phyloP scores from a whole-genome alignment of 2,329 filamentous ascomycete species.

The Aspergillus piperis region DNA sequence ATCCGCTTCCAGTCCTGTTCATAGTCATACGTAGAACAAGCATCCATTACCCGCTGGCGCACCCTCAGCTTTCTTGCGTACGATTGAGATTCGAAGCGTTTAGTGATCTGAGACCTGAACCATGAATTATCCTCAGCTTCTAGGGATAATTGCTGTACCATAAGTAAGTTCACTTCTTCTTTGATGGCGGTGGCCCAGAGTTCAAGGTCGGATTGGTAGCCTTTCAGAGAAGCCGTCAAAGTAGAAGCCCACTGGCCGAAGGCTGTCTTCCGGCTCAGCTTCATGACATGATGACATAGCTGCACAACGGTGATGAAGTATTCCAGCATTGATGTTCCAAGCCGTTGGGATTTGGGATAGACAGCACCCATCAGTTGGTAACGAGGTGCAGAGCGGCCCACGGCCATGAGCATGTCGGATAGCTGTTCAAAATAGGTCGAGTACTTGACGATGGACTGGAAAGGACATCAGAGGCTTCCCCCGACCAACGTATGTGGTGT shows the following conservation, averaged over 20 bases:
- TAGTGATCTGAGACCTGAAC: not conserved
- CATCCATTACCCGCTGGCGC: too few relatives aligned
- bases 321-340: not conserved
- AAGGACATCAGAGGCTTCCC: too few relatives aligned
- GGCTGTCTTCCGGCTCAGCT: not conserved
- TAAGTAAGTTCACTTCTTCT: not conserved
- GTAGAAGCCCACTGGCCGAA: not conserved
- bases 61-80: not conserved
- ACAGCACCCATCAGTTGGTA: constrained; percentile 1
- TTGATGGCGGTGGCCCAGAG: not conserved
- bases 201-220: not conserved
- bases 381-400: not conserved
- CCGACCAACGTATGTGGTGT: too few relatives aligned
- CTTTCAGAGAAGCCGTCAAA: not conserved
- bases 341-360: not conserved
- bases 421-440: not conserved
- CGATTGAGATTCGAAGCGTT: not conserved
- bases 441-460: not conserved
- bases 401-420: too few relatives aligned
- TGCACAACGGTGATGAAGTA: not conserved
- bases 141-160: not conserved
- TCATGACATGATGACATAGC: not conserved
- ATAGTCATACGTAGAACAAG: too few relatives aligned
- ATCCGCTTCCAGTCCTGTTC: too few relatives aligned
- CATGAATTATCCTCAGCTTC: not conserved